phyloP scores from a whole-genome alignment of 2,329 filamentous ascomycete genomes.

The Aphanoascus verrucosus region DNA sequence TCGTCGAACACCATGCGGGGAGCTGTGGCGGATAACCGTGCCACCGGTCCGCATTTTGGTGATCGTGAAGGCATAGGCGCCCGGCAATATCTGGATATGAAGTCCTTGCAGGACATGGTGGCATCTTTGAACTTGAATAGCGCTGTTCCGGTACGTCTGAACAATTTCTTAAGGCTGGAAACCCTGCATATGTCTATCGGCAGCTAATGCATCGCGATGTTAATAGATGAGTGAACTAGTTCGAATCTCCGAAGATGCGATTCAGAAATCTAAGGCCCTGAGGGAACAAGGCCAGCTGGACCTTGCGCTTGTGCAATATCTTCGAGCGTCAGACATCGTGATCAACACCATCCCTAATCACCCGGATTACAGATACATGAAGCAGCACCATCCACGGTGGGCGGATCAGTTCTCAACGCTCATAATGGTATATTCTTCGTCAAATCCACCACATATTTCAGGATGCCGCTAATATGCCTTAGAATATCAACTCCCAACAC shows the following conservation, averaged over 20 bases:
- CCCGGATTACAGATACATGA: constrained; percentile 58
- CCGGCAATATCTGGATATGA: constrained; percentile 32
- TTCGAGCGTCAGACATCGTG: constrained; percentile 69
- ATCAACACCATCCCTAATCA: constrained; percentile 67
- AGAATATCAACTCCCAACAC: constrained; percentile 27
- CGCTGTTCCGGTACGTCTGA: constrained; percentile 12
- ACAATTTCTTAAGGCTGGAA: not conserved
- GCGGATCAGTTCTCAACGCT: constrained; percentile 41
- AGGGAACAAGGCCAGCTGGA: constrained; percentile 44
- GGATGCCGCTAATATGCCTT: constrained; percentile 7
- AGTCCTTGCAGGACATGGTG: constrained; percentile 27
- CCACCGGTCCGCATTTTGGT: not conserved
- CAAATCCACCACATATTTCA: constrained; percentile 6
- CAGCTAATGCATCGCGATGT: not conserved
- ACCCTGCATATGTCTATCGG: not conserved
- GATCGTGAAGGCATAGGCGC: constrained; percentile 10
- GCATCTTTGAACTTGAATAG: constrained; percentile 13
- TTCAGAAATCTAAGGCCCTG: constrained; percentile 26
- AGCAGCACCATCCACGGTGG: constrained; percentile 42
- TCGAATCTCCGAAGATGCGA: constrained; percentile 27
- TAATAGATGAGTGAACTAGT: constrained; percentile 29
- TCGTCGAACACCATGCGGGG: constrained; percentile 1
- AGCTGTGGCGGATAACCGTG: constrained; percentile 1
- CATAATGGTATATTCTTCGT: constrained; percentile 44
- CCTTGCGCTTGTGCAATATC: constrained; percentile 69